phyloP scores from a whole-genome alignment of 768 basidiomycete species.

The Suillus subaureus region DNA sequence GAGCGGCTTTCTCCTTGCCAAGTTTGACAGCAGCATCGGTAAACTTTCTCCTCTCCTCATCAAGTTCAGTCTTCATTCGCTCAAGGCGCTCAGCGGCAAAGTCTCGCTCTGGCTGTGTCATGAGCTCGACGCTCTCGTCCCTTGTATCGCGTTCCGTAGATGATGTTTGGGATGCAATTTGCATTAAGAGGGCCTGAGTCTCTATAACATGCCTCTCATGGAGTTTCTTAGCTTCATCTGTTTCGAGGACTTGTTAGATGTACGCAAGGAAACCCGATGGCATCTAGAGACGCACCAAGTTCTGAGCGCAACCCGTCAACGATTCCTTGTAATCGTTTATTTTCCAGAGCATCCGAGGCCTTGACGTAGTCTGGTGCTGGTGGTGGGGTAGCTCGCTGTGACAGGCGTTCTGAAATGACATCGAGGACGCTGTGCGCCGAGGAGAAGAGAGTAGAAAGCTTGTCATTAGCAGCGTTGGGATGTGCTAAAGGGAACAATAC shows the following conservation, averaged over 20 bases:
- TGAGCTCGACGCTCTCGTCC: slow-evolving; percentile 56
- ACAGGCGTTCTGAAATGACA: slow-evolving; percentile 31
- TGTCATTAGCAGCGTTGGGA: slow-evolving; percentile 49
- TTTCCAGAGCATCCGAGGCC: slow-evolving; percentile 41
- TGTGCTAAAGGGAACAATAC: slow-evolving; percentile 57
- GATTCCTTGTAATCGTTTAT: slow-evolving; percentile 50
- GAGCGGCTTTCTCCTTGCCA: slow-evolving; percentile 60
- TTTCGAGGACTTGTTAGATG: slow-evolving; percentile 14
- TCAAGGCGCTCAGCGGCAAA: slow-evolving; percentile 58
- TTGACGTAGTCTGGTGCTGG: slow-evolving; percentile 19
- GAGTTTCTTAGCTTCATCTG: slow-evolving; percentile 53
- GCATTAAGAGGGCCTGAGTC: slow-evolving; percentile 57
- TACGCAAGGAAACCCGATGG: slow-evolving; percentile 6
- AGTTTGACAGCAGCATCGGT: slow-evolving; percentile 65
- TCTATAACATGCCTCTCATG: slow-evolving; percentile 43
- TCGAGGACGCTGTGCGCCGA: slow-evolving; percentile 41
- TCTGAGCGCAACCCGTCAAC: slow-evolving; percentile 57
- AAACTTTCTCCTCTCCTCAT: slow-evolving; percentile 65
- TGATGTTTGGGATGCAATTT: slow-evolving; percentile 46
- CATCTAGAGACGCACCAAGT: slow-evolving; percentile 47
- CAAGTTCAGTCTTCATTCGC: slow-evolving; percentile 55
- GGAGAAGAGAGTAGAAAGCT: slow-evolving; percentile 45
- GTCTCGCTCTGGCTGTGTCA: slow-evolving; percentile 54
- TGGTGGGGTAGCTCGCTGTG: slow-evolving; percentile 18
- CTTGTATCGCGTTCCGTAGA: slow-evolving; percentile 21